These are phyloP conservation scores for Voacanga thouarsii DNA, from an alignment of 257 asterid species.

Conservation along the genomic window DNA sequence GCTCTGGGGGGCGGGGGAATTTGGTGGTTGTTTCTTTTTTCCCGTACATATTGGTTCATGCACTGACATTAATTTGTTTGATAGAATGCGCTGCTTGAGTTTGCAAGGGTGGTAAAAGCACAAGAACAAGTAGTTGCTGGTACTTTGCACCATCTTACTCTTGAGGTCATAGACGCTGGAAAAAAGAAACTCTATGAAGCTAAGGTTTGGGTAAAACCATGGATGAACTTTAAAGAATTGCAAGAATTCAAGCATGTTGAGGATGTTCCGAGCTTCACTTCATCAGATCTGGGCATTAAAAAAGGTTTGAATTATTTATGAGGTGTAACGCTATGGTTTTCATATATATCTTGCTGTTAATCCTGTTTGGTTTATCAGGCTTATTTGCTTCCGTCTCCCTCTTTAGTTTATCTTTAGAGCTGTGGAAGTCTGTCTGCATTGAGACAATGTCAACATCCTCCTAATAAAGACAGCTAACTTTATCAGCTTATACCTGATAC, in stretches of 20 bases:
- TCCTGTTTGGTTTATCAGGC: neutral
- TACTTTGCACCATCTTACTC: slow-evolving; percentile 68
- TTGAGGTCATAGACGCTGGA: slow-evolving; percentile 78
- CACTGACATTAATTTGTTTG: neutral
- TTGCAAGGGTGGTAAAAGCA: slow-evolving; percentile 76
- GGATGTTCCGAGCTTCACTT: slow-evolving; percentile 53
- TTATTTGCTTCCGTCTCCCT: too few relatives aligned
- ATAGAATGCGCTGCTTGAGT: slow-evolving; percentile 69
- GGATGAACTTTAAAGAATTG: slow-evolving; percentile 79
- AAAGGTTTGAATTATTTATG: slow-evolving; percentile 39
- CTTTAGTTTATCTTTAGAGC: neutral
- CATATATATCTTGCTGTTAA: neutral
- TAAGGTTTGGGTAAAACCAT: slow-evolving; percentile 90
- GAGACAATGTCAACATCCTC: neutral
- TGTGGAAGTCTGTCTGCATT: neutral
- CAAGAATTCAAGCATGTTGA: slow-evolving; percentile 72
- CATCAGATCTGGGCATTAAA: slow-evolving; percentile 74
- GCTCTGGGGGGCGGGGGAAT: neutral
- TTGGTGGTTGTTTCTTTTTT: neutral
- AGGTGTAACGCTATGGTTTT: neutral
- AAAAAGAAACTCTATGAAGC: slow-evolving; percentile 72
- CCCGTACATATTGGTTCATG: neutral
- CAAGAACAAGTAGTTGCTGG: slow-evolving; percentile 82
- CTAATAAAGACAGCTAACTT: neutral
- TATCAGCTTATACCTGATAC: too few relatives aligned